Percentiles rank a stretch among this genome's conserved stretches.
Evolutionary conservation across 495 filamentous ascomycete genomes (phyloP).

Genomic region (Physcia stellaris): DNA sequence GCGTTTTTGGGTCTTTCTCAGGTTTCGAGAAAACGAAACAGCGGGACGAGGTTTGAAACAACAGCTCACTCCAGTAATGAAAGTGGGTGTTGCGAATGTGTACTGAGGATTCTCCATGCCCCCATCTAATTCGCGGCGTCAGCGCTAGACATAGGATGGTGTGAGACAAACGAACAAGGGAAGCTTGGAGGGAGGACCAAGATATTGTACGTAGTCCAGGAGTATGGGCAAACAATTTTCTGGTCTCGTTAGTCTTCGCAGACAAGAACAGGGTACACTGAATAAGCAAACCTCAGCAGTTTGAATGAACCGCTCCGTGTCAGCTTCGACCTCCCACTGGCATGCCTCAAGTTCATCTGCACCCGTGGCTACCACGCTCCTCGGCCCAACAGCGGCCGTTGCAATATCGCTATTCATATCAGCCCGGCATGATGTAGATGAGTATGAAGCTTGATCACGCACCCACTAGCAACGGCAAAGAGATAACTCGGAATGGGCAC

Average conservation of each 20-base stretch:
- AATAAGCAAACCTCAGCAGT: conserved; percentile 52
- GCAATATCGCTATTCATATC: conserved; percentile 49
- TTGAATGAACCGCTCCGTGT: conserved; percentile 82
- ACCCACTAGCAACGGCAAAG: conserved; percentile 79
- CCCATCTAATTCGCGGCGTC: too few species aligned
- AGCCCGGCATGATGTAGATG: background rate
- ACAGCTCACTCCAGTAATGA: conserved; percentile 53
- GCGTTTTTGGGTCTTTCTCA: too few species aligned
- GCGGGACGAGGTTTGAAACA: background rate
- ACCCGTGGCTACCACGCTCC: conserved; percentile 70
- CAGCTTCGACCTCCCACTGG: conserved; percentile 78
- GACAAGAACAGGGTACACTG: background rate
- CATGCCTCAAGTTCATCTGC: conserved; percentile 73
- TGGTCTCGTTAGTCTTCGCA: conserved; percentile 14
- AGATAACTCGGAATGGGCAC: conserved; percentile 91
- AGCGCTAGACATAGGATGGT: too few species aligned
- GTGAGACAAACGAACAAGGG: too few species aligned
- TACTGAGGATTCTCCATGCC: conserved; percentile 95
- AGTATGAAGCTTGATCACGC: conserved; percentile 6
- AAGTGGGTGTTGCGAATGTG: conserved; percentile 86
- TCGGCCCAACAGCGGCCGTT: conserved; percentile 68
- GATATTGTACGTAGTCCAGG: conserved; percentile 91
- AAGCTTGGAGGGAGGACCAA: conserved; percentile 83
- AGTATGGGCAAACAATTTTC: conserved; percentile 74
- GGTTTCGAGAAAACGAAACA: background rate